Conservation (phyloP, 108 stramenopile genomes). For the Pseudonitzschia pungens region DNA sequence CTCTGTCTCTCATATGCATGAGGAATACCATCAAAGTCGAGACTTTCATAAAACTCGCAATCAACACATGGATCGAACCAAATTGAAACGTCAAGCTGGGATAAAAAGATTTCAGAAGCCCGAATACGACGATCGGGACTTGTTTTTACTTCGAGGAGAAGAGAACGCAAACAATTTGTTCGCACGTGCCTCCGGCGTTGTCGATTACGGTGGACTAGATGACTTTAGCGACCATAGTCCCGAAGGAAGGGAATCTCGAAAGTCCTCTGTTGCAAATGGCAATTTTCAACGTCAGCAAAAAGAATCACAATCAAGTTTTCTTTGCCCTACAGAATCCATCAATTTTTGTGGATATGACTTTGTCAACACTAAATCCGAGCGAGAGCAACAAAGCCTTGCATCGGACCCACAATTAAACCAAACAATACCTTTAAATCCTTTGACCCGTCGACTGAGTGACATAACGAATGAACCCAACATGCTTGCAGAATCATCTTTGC, state of each 20-base stretch:
- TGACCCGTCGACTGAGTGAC: constrained; percentile 3
- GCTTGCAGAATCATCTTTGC: background rate
- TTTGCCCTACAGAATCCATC: background rate
- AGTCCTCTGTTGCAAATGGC: background rate
- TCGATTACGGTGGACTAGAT: background rate
- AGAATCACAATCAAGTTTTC: background rate
- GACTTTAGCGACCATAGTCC: background rate
- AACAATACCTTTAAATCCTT: background rate
- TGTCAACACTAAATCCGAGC: background rate
- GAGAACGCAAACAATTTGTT: background rate
- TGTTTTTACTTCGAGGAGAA: background rate
- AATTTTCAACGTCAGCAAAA: background rate
- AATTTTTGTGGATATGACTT: background rate
- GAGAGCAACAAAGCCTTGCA: background rate
- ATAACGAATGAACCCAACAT: background rate
- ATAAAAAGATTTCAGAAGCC: background rate
- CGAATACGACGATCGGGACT: background rate
- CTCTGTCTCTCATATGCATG: background rate
- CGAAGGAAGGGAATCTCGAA: background rate
- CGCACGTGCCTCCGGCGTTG: background rate
- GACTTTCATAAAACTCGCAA: background rate
- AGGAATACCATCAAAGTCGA: background rate
- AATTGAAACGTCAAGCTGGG: background rate
- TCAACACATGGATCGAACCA: background rate
- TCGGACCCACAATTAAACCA: background rate